Conservation (phyloP, 1,284 basidiomycete genomes). For the Trametes sp. region DNA sequence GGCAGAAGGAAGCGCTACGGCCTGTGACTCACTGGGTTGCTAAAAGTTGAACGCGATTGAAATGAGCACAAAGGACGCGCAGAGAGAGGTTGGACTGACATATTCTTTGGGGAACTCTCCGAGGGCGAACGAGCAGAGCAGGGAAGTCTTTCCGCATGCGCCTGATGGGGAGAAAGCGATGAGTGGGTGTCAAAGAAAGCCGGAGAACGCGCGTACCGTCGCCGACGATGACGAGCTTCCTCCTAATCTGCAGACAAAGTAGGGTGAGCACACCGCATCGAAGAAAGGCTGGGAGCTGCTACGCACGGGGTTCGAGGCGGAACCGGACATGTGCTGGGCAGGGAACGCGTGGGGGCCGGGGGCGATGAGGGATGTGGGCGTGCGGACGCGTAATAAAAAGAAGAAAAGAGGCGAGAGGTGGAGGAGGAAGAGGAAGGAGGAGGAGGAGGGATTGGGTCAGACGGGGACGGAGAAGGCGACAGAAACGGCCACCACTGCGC, state of each 20-base stretch:
- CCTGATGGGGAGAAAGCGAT: conserved; percentile 51
- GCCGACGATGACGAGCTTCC: conserved; percentile 94
- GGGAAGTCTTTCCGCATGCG: conserved; percentile 86
- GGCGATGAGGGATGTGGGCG: conserved; percentile 1
- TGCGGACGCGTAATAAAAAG: conserved; percentile 4
- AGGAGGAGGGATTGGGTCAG: conserved; percentile 3
- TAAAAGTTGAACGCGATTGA: conserved; percentile 3
- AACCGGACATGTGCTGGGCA: conserved; percentile 45
- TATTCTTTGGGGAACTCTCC: conserved; percentile 99
- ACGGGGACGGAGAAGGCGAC: conserved; percentile 17
- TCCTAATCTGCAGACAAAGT: conserved; percentile 65
- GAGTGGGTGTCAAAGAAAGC: conserved; percentile 19
- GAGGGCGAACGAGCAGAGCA: conserved; percentile 90
- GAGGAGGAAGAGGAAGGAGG: conserved; percentile 14
- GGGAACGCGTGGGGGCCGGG: neutral
- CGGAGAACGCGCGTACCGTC: conserved; percentile 69
- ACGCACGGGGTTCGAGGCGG: conserved; percentile 57
- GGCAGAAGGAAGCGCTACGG: neutral
- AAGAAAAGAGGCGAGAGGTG: too few relatives aligned
- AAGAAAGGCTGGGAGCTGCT: conserved; percentile 11
- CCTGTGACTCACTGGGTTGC: conserved; percentile 44
- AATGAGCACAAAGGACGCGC: neutral
- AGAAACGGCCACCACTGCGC: conserved; percentile 22
- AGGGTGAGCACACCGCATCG: conserved; percentile 21
- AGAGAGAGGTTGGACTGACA: conserved; percentile 55